phyloP scores from a whole-genome alignment of 176 grass and related monocot species.

The Zizania latifolia region DNA sequence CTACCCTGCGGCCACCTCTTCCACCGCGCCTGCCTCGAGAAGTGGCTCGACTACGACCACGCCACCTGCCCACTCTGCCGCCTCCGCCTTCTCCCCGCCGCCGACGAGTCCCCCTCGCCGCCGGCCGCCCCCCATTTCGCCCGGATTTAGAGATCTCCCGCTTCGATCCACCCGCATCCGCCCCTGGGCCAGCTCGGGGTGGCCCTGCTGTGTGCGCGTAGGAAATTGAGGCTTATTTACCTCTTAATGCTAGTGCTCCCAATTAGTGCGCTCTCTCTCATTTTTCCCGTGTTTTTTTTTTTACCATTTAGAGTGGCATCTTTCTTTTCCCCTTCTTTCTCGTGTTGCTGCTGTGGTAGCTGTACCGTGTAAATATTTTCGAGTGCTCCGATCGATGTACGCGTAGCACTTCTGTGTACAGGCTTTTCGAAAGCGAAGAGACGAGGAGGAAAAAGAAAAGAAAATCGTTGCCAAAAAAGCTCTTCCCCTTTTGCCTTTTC shows the following conservation, averaged over 20 bases:
- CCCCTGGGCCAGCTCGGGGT: slow-evolving; percentile 12
- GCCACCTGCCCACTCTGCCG: slow-evolving; percentile 89
- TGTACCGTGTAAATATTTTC: slow-evolving; percentile 32
- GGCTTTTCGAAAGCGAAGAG: slow-evolving; percentile 20
- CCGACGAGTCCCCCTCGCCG: not conserved
- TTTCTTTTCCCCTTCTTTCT: not conserved
- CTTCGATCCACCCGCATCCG: not conserved
- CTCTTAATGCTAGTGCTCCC: no score
- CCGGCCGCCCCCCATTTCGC: not conserved
- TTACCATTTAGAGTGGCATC: not conserved
- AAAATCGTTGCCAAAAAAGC: not conserved
- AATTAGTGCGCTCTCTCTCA: no score
- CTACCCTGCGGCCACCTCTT: slow-evolving; percentile 79
- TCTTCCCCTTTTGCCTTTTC: not conserved
- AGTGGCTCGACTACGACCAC: slow-evolving; percentile 78
- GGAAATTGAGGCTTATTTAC: slow-evolving; percentile 25
- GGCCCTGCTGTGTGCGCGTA: slow-evolving; percentile 20
- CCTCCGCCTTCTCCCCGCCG: slow-evolving; percentile 39
- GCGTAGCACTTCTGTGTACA: slow-evolving; percentile 29
- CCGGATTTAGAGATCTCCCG: not conserved
- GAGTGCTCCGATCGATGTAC: slow-evolving; percentile 18
- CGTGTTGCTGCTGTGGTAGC: not conserved
- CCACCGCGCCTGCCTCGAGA: slow-evolving; percentile 74
- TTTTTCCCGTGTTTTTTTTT: no score
- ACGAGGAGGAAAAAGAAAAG: not conserved